Conservation (phyloP, 2,329 filamentous ascomycete genomes). For the Diplodia mutila region DNA sequence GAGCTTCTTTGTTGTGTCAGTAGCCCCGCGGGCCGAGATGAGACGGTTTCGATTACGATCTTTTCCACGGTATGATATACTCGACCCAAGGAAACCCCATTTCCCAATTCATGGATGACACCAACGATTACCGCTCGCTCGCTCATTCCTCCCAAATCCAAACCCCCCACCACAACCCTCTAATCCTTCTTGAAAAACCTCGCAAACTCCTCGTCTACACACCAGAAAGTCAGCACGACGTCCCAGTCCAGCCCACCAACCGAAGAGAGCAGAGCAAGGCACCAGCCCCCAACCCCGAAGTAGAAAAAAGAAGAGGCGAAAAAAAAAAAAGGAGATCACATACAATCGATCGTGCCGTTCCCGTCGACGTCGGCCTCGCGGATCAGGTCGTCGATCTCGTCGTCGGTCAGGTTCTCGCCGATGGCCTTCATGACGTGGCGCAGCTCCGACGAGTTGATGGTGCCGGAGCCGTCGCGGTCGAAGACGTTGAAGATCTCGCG, state of each 20-base stretch:
- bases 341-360: conserved; percentile 67
- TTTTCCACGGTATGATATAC: background rate
- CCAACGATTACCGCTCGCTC: background rate
- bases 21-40: background rate
- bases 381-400: conserved; percentile 69
- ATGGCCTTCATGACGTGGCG: conserved; percentile 66
- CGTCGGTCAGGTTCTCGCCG: conserved; percentile 65
- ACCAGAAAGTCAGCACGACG: conserved; percentile 22
- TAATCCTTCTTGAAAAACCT: conserved; percentile 62
- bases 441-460: conserved; percentile 66
- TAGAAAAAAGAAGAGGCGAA: conserved; percentile 29
- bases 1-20: background rate
- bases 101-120: too few species aligned
- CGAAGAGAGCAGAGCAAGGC: too few species aligned
- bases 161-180: conserved; percentile 8
- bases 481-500: conserved; percentile 68
- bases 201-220: conserved; percentile 58
- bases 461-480: conserved; percentile 67
- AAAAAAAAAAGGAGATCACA: conserved; percentile 32
- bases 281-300: too few species aligned
- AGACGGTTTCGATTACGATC: background rate
- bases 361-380: conserved; percentile 66
- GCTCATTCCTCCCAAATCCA: background rate
- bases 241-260: background rate
- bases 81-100: background rate